Conservation (phyloP, 2,329 filamentous ascomycete species). For the Pseudocercospora vitis region DNA sequence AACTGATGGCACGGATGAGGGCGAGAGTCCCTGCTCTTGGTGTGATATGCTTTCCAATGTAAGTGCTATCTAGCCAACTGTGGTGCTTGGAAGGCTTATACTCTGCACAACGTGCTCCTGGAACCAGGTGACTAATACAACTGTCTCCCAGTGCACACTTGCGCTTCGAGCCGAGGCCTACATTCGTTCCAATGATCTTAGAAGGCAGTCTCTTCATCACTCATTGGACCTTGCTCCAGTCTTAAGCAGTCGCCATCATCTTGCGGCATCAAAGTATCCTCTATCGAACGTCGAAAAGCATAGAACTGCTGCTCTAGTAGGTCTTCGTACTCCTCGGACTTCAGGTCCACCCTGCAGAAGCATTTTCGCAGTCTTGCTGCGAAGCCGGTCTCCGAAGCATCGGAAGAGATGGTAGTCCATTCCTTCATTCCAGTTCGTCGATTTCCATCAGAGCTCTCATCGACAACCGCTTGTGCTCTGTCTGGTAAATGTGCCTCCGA, state of each 20-base stretch:
- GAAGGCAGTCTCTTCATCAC: not conserved
- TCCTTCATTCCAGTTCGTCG: not conserved
- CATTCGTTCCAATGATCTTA: not conserved
- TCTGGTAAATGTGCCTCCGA: not conserved
- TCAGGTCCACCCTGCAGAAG: not conserved
- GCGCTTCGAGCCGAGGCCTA: too few species aligned
- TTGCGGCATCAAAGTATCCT: not conserved
- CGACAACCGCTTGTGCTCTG: not conserved
- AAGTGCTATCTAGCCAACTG: too few species aligned
- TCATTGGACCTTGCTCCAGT: not conserved
- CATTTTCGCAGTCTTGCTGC: not conserved
- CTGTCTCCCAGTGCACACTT: too few species aligned
- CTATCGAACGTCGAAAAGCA: not conserved
- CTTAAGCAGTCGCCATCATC: not conserved
- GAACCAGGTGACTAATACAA: too few species aligned
- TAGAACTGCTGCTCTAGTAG: conserved; percentile 4
- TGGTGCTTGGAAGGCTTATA: too few species aligned
- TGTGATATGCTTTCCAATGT: too few species aligned
- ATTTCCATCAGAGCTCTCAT: not conserved
- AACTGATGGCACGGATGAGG: too few species aligned
- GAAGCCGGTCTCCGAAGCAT: not conserved
- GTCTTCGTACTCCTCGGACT: not conserved
- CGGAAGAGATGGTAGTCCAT: not conserved
- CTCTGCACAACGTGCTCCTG: too few species aligned
- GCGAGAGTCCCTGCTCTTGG: too few species aligned